Evolutionary conservation across 148 eudicot genomes (phyloP).

Genomic region (Pouteria glomerata): DNA sequence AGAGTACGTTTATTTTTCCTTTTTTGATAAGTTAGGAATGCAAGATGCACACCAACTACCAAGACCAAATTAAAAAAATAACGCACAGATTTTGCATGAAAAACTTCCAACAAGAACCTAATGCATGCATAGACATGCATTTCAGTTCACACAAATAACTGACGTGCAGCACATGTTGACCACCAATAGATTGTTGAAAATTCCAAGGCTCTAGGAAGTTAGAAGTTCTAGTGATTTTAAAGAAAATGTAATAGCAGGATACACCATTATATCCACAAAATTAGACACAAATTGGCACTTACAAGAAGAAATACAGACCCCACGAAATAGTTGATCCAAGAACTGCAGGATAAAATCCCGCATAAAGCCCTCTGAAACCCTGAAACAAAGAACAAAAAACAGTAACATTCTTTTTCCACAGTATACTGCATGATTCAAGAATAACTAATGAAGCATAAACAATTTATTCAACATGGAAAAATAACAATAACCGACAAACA

Average conservation of each 20-base stretch:
- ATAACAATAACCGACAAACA: no score
- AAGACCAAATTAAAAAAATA: neutral
- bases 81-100: neutral
- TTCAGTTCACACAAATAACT: neutral
- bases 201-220: neutral
- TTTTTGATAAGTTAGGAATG: no score
- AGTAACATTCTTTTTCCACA: neutral
- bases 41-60: neutral
- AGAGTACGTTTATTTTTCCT: no score
- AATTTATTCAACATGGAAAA: no score
- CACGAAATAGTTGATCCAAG: conserved; percentile 93
- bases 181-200: neutral
- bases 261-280: neutral
- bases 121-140: no score
- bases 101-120: neutral
- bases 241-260: neutral
- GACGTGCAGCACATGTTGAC: neutral
- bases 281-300: conserved; percentile 30
- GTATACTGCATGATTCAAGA: neutral
- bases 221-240: neutral
- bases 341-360: conserved; percentile 90
- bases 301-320: conserved; percentile 97
- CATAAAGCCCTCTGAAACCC: conserved; percentile 95
- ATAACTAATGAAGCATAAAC: neutral
- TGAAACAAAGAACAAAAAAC: conserved; percentile 22